These are phyloP conservation scores for Neurospora sublineolata DNA, from an alignment of 495 filamentous ascomycete species.

Conservation along the genomic window DNA sequence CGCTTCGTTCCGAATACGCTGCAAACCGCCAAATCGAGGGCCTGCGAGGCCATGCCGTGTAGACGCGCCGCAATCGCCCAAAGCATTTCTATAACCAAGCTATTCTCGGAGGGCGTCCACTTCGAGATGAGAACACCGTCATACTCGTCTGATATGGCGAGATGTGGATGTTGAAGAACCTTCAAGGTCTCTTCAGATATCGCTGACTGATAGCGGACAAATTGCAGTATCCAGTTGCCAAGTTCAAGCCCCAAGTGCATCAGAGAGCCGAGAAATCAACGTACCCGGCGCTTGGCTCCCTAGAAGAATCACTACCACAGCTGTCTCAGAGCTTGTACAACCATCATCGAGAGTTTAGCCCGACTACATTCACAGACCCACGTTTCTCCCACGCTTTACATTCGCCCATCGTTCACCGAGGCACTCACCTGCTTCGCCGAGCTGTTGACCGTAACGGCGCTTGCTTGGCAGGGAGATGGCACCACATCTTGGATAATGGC, in stretches of 20 bases:
- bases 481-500: background rate
- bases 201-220: background rate
- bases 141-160: background rate
- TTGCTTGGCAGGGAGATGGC: background rate
- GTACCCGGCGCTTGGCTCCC: background rate
- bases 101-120: background rate
- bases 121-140: background rate
- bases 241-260: background rate
- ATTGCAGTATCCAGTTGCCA: background rate
- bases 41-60: background rate
- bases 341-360: background rate
- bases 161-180: background rate
- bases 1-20: background rate
- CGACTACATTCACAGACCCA: background rate
- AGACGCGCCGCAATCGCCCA: background rate
- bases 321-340: background rate
- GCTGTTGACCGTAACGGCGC: background rate
- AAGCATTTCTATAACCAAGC: background rate
- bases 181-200: background rate
- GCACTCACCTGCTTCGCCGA: background rate
- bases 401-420: background rate
- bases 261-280: background rate
- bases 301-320: background rate
- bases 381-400: background rate
- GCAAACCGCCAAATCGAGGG: background rate